These are phyloP conservation scores for Solanum appendiculatum DNA, from an alignment of 257 asterid species.

Conservation along the genomic window DNA sequence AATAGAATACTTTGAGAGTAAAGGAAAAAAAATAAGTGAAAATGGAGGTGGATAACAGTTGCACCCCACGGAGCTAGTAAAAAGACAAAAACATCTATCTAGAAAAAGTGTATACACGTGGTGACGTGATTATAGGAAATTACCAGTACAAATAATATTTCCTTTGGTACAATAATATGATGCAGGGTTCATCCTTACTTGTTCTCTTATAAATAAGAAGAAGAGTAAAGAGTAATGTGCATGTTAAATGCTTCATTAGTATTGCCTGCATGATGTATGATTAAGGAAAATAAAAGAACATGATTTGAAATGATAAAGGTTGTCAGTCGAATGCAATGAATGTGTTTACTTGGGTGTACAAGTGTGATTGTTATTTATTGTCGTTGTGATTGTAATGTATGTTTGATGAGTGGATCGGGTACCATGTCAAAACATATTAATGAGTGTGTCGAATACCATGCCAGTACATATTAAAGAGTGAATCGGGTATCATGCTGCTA, in stretches of 20 bases:
- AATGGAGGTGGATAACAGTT: no score
- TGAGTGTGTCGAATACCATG: not conserved
- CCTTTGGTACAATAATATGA: no score
- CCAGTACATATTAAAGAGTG: not conserved
- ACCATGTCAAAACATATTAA: not conserved
- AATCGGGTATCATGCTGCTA: rapidly evolving
- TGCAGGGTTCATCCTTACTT: no score
- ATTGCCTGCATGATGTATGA: not conserved
- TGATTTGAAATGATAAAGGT: not conserved
- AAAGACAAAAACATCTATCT: no score
- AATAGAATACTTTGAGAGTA: no score
- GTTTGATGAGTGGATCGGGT: not conserved
- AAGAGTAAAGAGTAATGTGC: no score
- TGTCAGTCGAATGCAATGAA: not conserved
- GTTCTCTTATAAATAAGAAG: no score
- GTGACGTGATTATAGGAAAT: no score
- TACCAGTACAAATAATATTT: no score
- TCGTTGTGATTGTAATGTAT: not conserved
- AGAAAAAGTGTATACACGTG: no score
- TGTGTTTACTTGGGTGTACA: not conserved
- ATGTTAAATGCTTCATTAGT: not conserved
- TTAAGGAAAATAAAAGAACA: not conserved
- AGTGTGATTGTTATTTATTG: not conserved
- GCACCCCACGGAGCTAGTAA: no score
- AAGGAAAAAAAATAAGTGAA: no score